Percentiles rank a stretch among this genome's conserved stretches.
These are phyloP conservation scores for Chytriomyces sp. DNA, from an alignment of 192 early-diverging fungal species.

Conservation along the genomic window DNA sequence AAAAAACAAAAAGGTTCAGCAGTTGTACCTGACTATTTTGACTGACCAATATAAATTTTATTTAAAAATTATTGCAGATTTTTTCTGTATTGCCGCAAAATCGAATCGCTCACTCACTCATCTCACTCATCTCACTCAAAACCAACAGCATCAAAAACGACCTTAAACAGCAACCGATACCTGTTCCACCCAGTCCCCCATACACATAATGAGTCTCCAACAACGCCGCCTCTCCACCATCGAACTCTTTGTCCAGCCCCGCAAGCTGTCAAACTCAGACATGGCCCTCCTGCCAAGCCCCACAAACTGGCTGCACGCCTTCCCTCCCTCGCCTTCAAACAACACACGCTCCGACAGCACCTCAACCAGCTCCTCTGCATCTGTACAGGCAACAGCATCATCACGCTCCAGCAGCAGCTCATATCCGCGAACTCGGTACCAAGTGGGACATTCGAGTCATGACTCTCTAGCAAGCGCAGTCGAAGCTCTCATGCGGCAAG, in stretches of 20 bases:
- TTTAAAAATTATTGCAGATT: too few relatives aligned
- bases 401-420: background rate
- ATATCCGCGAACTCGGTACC: background rate
- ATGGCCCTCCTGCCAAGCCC: background rate
- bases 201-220: background rate
- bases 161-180: background rate
- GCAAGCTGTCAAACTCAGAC: background rate
- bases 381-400: too few relatives aligned
- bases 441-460: background rate
- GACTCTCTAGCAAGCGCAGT: background rate
- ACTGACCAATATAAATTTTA: too few relatives aligned
- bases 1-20: too few relatives aligned
- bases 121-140: background rate
- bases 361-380: background rate
- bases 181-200: background rate
- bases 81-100: too few relatives aligned
- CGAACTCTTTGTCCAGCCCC: background rate
- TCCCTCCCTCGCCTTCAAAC: background rate
- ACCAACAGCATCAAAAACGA: background rate
- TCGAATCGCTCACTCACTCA: background rate
- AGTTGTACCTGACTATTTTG: too few relatives aligned
- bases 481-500: background rate
- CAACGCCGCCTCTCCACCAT: background rate
- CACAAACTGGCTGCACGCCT: constrained; percentile 14
- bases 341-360: background rate